A percentile compares a stretch with the other conserved stretches of the same genome.
phyloP scores from a whole-genome alignment of 2,329 filamentous ascomycete genomes.

The Penicillium paneum region DNA sequence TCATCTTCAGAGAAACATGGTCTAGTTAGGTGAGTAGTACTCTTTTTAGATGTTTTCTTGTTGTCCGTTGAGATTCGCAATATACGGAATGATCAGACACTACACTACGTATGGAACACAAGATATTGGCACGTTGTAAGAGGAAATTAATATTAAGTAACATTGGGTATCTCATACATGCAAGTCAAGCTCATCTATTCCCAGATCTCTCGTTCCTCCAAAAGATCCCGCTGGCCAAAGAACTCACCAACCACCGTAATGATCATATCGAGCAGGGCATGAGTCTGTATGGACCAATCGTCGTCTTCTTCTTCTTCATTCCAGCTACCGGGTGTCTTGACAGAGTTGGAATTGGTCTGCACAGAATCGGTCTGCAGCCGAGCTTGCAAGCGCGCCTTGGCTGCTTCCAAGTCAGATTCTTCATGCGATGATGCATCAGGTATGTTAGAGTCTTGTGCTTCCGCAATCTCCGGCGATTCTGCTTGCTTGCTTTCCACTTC shows the following conservation, averaged over 20 bases:
- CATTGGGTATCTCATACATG: slow-evolving; percentile 8
- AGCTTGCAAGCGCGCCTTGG: slow-evolving; percentile 48
- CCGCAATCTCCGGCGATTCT: not conserved
- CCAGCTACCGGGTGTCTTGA: not conserved
- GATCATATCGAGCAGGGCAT: slow-evolving; percentile 86
- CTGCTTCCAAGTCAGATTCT: slow-evolving; percentile 45
- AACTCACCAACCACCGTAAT: slow-evolving; percentile 81
- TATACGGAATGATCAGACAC: not conserved
- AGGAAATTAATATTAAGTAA: not conserved
- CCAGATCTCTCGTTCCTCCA: slow-evolving; percentile 67
- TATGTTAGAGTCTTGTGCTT: slow-evolving; percentile 15
- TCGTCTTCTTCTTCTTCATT: slow-evolving; percentile 13
- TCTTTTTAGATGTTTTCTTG: too few species aligned
- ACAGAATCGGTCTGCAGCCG: slow-evolving; percentile 32
- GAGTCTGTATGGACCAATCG: slow-evolving; percentile 32
- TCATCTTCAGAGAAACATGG: too few species aligned
- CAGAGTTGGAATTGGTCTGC: slow-evolving; percentile 3
- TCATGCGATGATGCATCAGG: slow-evolving; percentile 14
- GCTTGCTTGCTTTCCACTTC: not conserved
- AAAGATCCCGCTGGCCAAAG: slow-evolving; percentile 83
- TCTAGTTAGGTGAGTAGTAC: too few species aligned
- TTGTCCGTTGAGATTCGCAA: too few species aligned
- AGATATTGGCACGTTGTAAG: not conserved
- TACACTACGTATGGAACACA: not conserved
- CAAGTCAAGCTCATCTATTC: not conserved